These are phyloP conservation scores for Fusarium agapanthi DNA, from an alignment of 2,329 filamentous ascomycete species.

Conservation along the genomic window DNA sequence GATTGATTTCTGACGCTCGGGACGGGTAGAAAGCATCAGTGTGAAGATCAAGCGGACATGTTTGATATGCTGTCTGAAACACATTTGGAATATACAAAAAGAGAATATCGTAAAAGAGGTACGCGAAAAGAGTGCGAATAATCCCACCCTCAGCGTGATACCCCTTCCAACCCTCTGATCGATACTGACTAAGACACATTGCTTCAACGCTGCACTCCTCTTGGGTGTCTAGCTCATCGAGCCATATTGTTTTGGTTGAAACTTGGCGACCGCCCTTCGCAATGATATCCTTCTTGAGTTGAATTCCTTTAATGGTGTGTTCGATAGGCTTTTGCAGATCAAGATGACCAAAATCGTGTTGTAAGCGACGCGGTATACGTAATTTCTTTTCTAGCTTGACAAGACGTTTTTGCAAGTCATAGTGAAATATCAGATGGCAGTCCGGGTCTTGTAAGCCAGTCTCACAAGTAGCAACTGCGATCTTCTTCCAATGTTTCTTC, in stretches of 20 bases:
- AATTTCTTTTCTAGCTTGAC: constrained; percentile 87
- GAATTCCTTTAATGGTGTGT: constrained; percentile 78
- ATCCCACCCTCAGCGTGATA: constrained; percentile 94
- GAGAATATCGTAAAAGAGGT: constrained; percentile 91
- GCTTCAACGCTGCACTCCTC: constrained; percentile 88
- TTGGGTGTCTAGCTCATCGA: constrained; percentile 75
- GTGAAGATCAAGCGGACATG: constrained; percentile 89
- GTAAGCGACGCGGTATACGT: constrained; percentile 82
- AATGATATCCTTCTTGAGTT: constrained; percentile 70
- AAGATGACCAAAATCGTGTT: constrained; percentile 93
- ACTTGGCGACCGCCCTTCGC: constrained; percentile 51
- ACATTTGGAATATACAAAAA: constrained; percentile 96
- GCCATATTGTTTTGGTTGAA: constrained; percentile 83
- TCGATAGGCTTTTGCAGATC: constrained; percentile 78
- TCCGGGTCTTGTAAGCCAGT: constrained; percentile 84
- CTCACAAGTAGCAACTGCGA: constrained; percentile 84
- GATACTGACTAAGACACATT: constrained; percentile 92
- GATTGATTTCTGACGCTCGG: constrained; percentile 89
- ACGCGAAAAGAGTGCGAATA: constrained; percentile 87
- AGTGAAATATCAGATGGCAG: constrained; percentile 92
- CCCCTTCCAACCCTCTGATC: constrained; percentile 86
- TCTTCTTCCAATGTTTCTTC: constrained; percentile 84
- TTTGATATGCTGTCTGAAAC: constrained; percentile 95
- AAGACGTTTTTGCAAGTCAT: constrained; percentile 94
- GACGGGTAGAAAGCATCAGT: constrained; percentile 91